Conservation (phyloP, 208 protist genomes). For the Willaertia magna region DNA sequence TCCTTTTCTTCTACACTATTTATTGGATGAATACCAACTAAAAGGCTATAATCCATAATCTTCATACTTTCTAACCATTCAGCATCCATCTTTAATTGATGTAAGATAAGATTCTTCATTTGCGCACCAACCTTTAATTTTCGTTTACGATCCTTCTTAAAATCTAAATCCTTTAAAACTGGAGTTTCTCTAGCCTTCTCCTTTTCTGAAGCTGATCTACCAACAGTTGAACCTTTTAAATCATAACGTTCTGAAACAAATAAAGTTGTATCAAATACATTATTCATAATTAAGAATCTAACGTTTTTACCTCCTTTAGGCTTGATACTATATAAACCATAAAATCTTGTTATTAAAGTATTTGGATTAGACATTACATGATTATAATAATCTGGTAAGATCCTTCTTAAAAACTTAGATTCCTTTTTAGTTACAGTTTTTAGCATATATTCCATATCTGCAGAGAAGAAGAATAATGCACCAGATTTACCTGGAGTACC, state of each 20-base stretch:
- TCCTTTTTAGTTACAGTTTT: slow-evolving; percentile 25
- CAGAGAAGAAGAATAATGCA: background rate
- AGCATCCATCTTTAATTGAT: background rate
- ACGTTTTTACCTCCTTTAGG: background rate
- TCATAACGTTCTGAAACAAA: background rate
- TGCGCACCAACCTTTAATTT: background rate
- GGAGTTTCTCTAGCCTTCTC: background rate
- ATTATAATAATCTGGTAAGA: background rate
- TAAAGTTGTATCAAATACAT: background rate
- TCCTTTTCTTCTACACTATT: background rate
- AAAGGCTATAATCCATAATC: slow-evolving; percentile 10
- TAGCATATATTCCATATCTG: slow-evolving; percentile 18
- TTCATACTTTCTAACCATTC: background rate
- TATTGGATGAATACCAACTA: background rate
- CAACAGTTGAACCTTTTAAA: background rate
- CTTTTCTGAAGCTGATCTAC: background rate
- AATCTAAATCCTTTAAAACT: background rate
- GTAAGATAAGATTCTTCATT: background rate
- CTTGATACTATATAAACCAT: slow-evolving; percentile 9
- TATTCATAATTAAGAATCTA: slow-evolving; percentile 1
- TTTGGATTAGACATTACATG: background rate
- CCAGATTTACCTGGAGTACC: background rate
- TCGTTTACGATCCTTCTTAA: background rate
- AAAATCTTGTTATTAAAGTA: slow-evolving; percentile 1
- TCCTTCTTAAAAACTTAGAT: slow-evolving; percentile 6